Base-by-base conservation (phyloP, 2,329 filamentous ascomycete genomes). In the Fusarium sp. region DNA sequence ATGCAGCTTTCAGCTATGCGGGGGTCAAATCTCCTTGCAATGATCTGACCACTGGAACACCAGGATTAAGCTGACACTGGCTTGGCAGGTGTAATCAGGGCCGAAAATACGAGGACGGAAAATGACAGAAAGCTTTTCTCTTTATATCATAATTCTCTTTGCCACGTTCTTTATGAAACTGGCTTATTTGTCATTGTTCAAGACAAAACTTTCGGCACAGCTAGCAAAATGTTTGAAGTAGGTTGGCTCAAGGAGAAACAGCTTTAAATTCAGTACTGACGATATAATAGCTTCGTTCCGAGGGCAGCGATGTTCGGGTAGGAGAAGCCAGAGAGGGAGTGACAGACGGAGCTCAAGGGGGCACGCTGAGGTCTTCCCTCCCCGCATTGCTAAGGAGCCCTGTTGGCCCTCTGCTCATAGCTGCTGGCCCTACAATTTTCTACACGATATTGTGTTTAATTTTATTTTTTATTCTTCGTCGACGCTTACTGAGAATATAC, bases 71-170 rank as follows among this genome's bases (percentile, higher is more conserved):
- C 1, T 17, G 7, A 48, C 14, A 12, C 6, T 17, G 9, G 45
- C 45, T 44, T 24, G 9, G 41, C 41, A 42, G 39, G 15, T 42
- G 12, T 20, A 47, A 28, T 5, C 44, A 28, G 13, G 8, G 6
- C n/a, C 4, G 7, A 45, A 4, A 45, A 20, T 5, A 44, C 5
- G 11, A 24, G 6, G 6, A 18, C 4, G 7, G 7, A 47, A 10
- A 47, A 20, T 5, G 0, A 1, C 13, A 3, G 13, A 3, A 2
- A 12, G 13, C 0, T 2, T 17, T 4, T 22, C 26, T 31, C 26
- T 7, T 28, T 7, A 11, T 7, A 28, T 15, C 6, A 11, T 28
- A 28, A 10, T 45, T 13, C 8, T 22, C 4, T 15, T 20, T 8
- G 18, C 12, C 8, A 47, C 1, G 11, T 7, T 28, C 8, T 10